Evolutionary conservation across 75 land plant genomes (phyloP), one percentile per base, ranked within the genome.

Genomic region (Selaginella tamariscina): DNA sequence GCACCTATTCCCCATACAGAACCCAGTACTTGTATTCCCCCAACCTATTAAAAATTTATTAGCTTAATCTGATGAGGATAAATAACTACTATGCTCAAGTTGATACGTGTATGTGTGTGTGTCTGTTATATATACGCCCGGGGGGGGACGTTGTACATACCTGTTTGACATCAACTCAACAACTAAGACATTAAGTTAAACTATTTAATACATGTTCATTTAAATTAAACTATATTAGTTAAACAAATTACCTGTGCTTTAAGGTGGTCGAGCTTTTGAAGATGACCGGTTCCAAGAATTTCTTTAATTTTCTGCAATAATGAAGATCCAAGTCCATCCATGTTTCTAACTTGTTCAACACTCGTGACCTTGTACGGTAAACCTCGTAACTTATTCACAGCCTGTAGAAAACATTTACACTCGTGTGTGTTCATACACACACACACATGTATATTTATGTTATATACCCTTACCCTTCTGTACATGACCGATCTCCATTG

Each of bases 1-100:
- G 73, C 65, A 15, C 73, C 73, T 21, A 71, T 33, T 28, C 73
- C 73, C 73, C 73, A 71, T 8, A 71, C 73, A 1, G 73, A 71
- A 9, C 65, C 66, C 2, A 71, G 32, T 23, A 30, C 33, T 64
- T 33, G 54, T 49, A 71, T 39, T 39, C 15, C 49, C 11, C 49
- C 49, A 39, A 39, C 49, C 49, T 39, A n/a, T n/a, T n/a, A n/a
- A n/a, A n/a, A n/a, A n/a, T n/a, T n/a, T n/a, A n/a, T n/a, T n/a
- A n/a, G n/a, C n/a, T n/a, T n/a, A n/a, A n/a, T n/a, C n/a, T n/a
- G n/a, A n/a, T n/a, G 54, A 49, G 54, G 20, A 49, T 49, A 11
- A 20, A 11, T 11, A 49, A 11, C 11, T 49, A 49, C 18, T 49
- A 11, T 49, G 54, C 54, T 11, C 54, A 11, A 11, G 54, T 11